These are phyloP conservation scores for Xylariaceae sp. DNA, from an alignment of 2,329 filamentous ascomycete genomes.

Conservation along the genomic window DNA sequence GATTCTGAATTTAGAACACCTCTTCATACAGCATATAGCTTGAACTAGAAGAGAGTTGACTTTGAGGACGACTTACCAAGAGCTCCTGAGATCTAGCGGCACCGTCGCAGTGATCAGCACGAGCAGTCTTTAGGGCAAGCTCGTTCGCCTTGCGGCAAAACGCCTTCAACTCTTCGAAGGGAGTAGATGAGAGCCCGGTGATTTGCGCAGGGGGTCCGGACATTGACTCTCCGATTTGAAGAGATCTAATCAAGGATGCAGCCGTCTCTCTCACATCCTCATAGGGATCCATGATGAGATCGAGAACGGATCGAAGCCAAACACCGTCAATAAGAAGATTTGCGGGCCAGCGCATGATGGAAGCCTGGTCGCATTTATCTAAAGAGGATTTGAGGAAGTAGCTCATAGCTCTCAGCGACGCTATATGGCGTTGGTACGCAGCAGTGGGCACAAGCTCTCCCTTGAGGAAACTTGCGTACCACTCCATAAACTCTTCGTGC, in stretches of 20 bases:
- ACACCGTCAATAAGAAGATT: constrained; percentile 39
- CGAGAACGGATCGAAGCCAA: constrained; percentile 62
- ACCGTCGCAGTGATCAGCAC: constrained; percentile 89
- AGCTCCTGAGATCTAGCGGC: constrained; percentile 72
- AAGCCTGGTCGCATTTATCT: constrained; percentile 40
- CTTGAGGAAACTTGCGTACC: constrained; percentile 69
- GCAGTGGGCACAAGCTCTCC: constrained; percentile 71
- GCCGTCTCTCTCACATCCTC: constrained; percentile 74
- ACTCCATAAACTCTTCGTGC: constrained; percentile 62
- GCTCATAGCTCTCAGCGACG: constrained; percentile 65
- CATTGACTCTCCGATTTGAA: constrained; percentile 37
- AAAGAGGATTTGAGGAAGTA: constrained; percentile 56
- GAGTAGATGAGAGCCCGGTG: constrained; percentile 12
- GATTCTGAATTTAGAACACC: not conserved
- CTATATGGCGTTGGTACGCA: constrained; percentile 86
- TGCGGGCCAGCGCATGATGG: constrained; percentile 38
- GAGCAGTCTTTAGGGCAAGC: constrained; percentile 63
- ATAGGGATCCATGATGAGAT: constrained; percentile 82
- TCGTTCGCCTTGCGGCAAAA: constrained; percentile 51
- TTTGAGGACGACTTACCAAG: constrained; percentile 31
- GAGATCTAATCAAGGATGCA: constrained; percentile 46
- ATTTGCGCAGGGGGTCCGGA: constrained; percentile 13
- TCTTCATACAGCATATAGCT: not conserved
- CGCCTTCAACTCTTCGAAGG: constrained; percentile 36
- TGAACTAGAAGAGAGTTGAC: not conserved